Evolutionary conservation across 257 asterid genomes (phyloP), one percentile per base, ranked within the genome.

Genomic region (Thymus quinquecostatus): DNA sequence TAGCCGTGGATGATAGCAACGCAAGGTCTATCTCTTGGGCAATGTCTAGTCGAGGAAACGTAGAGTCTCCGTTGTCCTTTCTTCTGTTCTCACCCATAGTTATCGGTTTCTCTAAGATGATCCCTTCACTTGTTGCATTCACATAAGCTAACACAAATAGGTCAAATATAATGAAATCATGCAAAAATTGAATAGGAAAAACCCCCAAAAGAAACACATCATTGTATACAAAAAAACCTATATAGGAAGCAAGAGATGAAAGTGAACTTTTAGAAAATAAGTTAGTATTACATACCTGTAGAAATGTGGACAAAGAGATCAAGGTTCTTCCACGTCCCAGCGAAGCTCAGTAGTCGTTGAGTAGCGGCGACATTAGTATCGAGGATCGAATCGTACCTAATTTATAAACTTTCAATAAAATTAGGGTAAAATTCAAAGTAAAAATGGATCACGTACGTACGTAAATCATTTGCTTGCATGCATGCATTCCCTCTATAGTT

Each of bases 271-370:
- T 11, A 49, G 21, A 1, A 13, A 49, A 4, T 8, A 49, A 6
- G 14, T 12, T 49, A 49, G 1, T 47, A 9, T 10, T 51, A 51
- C 57, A 1, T 68, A 77, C 85, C 82, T 0, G 85, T 73, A 1
- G 85, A 78, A 34, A 66, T 53, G 32, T 78, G 71, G 50, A 63
- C 71, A 43, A 44, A 33, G 28, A 78, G 72, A 32, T 78, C 56
- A 13, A 81, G 78, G 8, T 81, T 74, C 61, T 77, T 70, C 80
- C 85, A 81, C 10, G 70, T 54, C 73, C 68, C 63, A 0, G 85
- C 85, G 71, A 78, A 81, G 58, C 71, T 29, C 81, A 77, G 59
- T 14, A 71, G n/a, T 14, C 65, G 14, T 77, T 66, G 77, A 50
- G 77, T 57, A 2, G 60, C 85, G 10, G 57, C 71, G 1, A 77